A percentile compares a stretch with the other conserved stretches of the same genome.
These are phyloP conservation scores for Lachancea fermentati DNA, from an alignment of 805 yeast species.

Conservation along the genomic window DNA sequence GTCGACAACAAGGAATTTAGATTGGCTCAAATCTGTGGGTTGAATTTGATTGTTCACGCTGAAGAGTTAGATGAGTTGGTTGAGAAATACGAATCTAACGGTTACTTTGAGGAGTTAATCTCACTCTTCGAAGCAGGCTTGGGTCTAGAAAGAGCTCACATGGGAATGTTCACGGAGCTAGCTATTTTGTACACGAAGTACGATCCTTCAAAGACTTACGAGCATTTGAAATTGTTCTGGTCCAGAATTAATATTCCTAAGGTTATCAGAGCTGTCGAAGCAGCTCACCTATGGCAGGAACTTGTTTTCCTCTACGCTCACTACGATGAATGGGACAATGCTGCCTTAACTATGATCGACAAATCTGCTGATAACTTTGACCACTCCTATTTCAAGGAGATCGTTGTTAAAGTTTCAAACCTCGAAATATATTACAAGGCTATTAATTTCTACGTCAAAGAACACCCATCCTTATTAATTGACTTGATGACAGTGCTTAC, in stretches of 20 bases:
- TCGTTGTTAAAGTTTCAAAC: constrained; percentile 90
- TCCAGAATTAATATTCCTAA: constrained; percentile 96
- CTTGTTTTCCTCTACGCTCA: constrained; percentile 93
- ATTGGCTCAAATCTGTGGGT: constrained; percentile 96
- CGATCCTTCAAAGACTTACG: constrained; percentile 85
- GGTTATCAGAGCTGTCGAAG: constrained; percentile 89
- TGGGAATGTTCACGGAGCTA: constrained; percentile 99
- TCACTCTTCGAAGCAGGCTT: constrained; percentile 92
- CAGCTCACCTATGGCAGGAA: constrained; percentile 94
- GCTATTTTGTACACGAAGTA: constrained; percentile 89
- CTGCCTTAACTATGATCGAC: constrained; percentile 94
- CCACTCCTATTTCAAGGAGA: constrained; percentile 89
- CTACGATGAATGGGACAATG: constrained; percentile 99
- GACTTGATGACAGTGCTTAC: constrained; percentile 80
- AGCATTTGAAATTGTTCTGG: constrained; percentile 96
- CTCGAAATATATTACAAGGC: constrained; percentile 97
- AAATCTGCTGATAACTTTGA: constrained; percentile 89
- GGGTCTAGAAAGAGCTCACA: constrained; percentile 96
- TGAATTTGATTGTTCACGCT: constrained; percentile 94
- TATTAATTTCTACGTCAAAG: constrained; percentile 85
- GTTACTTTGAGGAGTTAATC: constrained; percentile 87
- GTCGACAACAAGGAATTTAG: constrained; percentile 91
- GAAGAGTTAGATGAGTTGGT: constrained; percentile 93
- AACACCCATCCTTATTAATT: constrained; percentile 84
- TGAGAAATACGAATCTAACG: constrained; percentile 77